phyloP scores from a whole-genome alignment of 495 filamentous ascomycete species.

The Cenococcum geophilum region DNA sequence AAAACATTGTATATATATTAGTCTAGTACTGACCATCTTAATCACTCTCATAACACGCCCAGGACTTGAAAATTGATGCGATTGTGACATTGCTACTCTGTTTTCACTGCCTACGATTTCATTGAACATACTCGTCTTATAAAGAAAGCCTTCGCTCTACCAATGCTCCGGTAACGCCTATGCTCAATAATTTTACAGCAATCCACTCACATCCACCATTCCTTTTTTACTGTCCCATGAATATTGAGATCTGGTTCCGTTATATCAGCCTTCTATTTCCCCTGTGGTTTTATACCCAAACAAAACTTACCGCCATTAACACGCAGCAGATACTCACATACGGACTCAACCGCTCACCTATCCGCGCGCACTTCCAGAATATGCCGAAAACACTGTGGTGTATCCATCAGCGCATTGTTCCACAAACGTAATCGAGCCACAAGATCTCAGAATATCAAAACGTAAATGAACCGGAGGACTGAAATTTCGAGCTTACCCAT shows the following conservation, averaged over 20 bases:
- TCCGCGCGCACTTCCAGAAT: conserved; percentile 94
- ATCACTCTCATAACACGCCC: background rate
- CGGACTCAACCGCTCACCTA: conserved; percentile 89
- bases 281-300: background rate
- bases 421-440: too few relatives aligned
- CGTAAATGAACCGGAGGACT: conserved; percentile 39
- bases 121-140: too few relatives aligned
- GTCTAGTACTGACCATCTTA: background rate
- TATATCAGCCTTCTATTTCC: conserved; percentile 5
- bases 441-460: too few relatives aligned
- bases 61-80: background rate
- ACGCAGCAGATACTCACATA: conserved; percentile 95
- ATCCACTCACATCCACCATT: background rate
- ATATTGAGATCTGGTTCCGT: conserved; percentile 10
- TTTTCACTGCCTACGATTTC: too few relatives aligned
- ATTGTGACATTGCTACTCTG: background rate
- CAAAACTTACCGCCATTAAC: conserved; percentile 76
- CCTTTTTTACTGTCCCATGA: conserved; percentile 15
- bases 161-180: too few relatives aligned
- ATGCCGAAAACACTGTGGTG: conserved; percentile 57
- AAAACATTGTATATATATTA: conserved; percentile 5
- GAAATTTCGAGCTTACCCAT: conserved; percentile 43
- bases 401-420: background rate
- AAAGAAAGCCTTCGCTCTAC: too few relatives aligned
- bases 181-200: too few relatives aligned